Evolutionary conservation across 352 stramenopile genomes (phyloP).

Genomic region (Globisporangium apiculatum): DNA sequence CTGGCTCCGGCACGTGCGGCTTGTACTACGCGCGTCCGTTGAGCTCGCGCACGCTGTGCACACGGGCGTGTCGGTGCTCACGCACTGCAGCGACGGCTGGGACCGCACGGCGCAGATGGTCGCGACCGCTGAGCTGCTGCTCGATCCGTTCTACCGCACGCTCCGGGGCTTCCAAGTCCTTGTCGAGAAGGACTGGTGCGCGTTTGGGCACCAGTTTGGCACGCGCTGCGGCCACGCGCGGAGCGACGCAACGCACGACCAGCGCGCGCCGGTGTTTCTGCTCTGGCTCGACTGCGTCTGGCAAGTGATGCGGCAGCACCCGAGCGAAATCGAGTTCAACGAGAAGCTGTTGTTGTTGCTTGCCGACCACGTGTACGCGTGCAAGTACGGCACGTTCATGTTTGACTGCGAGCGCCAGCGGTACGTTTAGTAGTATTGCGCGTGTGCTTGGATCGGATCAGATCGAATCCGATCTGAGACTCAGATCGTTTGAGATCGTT

Average conservation of each 20-base stretch:
- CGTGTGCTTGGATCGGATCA: background rate
- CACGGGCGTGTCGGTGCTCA: conserved; percentile 92
- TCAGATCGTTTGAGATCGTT: background rate
- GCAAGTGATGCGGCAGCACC: conserved; percentile 95
- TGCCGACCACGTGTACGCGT: conserved; percentile 95
- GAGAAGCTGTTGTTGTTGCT: conserved; percentile 88
- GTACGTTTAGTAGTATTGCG: conserved; percentile 12
- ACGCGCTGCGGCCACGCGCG: conserved; percentile 90
- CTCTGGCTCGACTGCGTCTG: conserved; percentile 98
- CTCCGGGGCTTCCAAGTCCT: conserved; percentile 94
- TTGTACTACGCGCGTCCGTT: conserved; percentile 90
- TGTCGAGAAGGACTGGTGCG: conserved; percentile 99
- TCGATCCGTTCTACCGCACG: conserved; percentile 98
- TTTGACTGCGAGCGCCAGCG: conserved; percentile 93
- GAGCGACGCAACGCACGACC: conserved; percentile 84
- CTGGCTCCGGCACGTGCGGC: conserved; percentile 94
- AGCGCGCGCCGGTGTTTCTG: conserved; percentile 97
- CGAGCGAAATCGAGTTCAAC: conserved; percentile 97
- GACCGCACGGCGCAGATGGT: conserved; percentile 98
- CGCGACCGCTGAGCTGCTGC: conserved; percentile 92
- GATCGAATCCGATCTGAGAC: too few species aligned
- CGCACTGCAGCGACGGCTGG: conserved; percentile 99
- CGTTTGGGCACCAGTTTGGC: conserved; percentile 98
- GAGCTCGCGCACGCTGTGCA: conserved; percentile 92
- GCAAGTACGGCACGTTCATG: conserved; percentile 97